A percentile compares a stretch with the other conserved stretches of the same genome.
These are phyloP conservation scores for Protomyces inouyei DNA, from an alignment of 1,139 yeast genomes.

Conservation along the genomic window DNA sequence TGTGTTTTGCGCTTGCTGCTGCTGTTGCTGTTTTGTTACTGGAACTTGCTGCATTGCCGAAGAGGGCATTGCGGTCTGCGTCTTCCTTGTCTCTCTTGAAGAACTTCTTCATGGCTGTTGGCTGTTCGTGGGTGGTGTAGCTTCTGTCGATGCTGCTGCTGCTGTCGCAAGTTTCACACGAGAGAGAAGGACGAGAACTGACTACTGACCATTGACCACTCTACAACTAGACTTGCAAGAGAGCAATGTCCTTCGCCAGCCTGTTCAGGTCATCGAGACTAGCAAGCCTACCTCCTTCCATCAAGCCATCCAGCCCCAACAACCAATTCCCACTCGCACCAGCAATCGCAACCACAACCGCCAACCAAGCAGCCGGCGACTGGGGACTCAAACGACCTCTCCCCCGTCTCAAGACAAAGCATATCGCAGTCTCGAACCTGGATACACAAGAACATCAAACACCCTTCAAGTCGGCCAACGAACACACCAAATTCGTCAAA, in stretches of 20 bases:
- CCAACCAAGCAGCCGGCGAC: constrained; percentile 22
- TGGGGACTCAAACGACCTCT: constrained; percentile 27
- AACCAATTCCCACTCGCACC: constrained; percentile 10
- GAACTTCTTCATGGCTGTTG: constrained; percentile 17
- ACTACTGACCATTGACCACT: background rate
- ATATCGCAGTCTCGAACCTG: constrained; percentile 10
- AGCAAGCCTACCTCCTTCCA: constrained; percentile 12
- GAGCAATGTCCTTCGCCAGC: constrained; percentile 1
- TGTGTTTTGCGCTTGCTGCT: background rate
- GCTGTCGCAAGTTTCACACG: background rate
- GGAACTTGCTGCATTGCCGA: constrained; percentile 9
- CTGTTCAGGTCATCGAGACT: constrained; percentile 10
- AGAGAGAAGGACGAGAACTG: background rate
- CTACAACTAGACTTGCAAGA: background rate
- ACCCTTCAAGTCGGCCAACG: constrained; percentile 16
- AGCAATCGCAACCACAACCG: constrained; percentile 14
- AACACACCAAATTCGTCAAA: constrained; percentile 7
- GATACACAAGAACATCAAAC: constrained; percentile 26
- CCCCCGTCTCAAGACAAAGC: constrained; percentile 21
- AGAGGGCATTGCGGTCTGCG: constrained; percentile 22
- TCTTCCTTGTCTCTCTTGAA: constrained; percentile 8
- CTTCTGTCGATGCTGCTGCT: background rate
- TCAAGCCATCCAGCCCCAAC: constrained; percentile 1
- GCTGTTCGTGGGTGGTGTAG: background rate
- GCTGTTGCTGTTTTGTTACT: background rate